A percentile compares a stretch with the other conserved stretches of the same genome.
These are phyloP conservation scores for Volvox carteri DNA, from an alignment of 163 green algal species.

Conservation along the genomic window DNA sequence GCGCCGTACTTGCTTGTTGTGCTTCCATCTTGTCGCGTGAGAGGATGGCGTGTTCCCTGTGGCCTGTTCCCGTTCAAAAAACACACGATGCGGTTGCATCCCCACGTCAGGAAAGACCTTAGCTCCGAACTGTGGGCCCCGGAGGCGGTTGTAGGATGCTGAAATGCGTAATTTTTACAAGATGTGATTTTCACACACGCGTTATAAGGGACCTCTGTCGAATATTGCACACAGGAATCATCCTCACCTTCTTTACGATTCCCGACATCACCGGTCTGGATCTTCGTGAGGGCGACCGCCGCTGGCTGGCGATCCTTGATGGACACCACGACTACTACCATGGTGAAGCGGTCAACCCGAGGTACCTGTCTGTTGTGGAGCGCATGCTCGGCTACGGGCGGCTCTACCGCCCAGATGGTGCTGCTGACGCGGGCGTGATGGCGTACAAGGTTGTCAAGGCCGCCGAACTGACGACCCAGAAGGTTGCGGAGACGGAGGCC, in stretches of 20 bases:
- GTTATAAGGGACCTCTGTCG: too few relatives aligned
- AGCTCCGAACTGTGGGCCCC: too few relatives aligned
- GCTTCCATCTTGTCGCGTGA: neutral
- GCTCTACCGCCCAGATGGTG: constrained; percentile 21
- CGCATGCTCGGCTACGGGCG: constrained; percentile 58
- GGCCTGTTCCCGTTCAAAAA: too few relatives aligned
- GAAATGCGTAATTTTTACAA: too few relatives aligned
- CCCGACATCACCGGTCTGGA: constrained; percentile 81
- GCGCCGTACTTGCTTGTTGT: neutral
- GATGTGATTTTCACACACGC: too few relatives aligned
- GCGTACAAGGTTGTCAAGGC: neutral
- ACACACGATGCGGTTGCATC: too few relatives aligned
- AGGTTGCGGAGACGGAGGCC: neutral
- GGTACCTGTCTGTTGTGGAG: constrained; percentile 69
- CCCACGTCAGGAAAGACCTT: too few relatives aligned
- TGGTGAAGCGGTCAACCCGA: constrained; percentile 69
- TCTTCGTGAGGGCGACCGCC: constrained; percentile 74
- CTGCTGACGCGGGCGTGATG: neutral
- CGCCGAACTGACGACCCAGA: too few relatives aligned
- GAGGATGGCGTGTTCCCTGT: neutral
- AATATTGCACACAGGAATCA: constrained; percentile 14
- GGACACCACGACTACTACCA: constrained; percentile 34
- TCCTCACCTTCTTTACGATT: constrained; percentile 58
- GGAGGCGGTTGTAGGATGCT: too few relatives aligned
- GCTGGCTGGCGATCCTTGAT: constrained; percentile 51